Base-by-base conservation (phyloP, 345 rosid genomes). In the Brassica carinata region DNA sequence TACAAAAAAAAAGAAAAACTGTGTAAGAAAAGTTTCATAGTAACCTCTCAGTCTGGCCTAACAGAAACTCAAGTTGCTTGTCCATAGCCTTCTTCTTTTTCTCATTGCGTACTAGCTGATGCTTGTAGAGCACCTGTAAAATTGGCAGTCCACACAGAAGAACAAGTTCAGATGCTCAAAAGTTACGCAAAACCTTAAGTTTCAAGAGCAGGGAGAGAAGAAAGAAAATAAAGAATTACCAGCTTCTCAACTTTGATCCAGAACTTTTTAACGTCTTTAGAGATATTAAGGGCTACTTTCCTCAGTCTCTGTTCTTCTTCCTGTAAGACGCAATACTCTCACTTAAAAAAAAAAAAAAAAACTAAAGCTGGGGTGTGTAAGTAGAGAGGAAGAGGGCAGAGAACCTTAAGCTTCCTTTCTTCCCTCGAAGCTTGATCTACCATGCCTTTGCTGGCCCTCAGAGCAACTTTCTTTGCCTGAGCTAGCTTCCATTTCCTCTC, bases 21-120 rank as follows among this genome's bases (percentile, higher is more conserved):
- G 5, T 8, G 74, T 13, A 67, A 71, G 59, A 81, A 69, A 34
- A 9, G 30, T 8, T 48, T 27, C 51, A 11, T 36, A 82, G 62
- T 18, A 53, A 94, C 99, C 99, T 96, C 86, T 96, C 99, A 53
- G 99, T 96, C 87, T 96, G 99, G 79, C 99, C 99, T 69, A 96
- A 84, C 75, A 96, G 92, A 87, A 96, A 96, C 82, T 96, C 90
- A 31, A 96, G 98, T 74, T 96, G 99, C 84, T 91, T 96, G 78
- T 96, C 98, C 84, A 94, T 93, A 17, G 96, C 89, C 85, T 90
- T 96, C 83, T 96, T 96, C 94, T 94, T 92, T 83, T 90, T 96
- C 87, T 89, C 99, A 72, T 94, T 94, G 68, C 92, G 91, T 83
- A 89, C 97, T 89, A 87, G 80, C 86, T 96, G 99, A 85, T 94